phyloP scores from a whole-genome alignment of 2,329 filamentous ascomycete species.

The Botrytis sinoallii region DNA sequence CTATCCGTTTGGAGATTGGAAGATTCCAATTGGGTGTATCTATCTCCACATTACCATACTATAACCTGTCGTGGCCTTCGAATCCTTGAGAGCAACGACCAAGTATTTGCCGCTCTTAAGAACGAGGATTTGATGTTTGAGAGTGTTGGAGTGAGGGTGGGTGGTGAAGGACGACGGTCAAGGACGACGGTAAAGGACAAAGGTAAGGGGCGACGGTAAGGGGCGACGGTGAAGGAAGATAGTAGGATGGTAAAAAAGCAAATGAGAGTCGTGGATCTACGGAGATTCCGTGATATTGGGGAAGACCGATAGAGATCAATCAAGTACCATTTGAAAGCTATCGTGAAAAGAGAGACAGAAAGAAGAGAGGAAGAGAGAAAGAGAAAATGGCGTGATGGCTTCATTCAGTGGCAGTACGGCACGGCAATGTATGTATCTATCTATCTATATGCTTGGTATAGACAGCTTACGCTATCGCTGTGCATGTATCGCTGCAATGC shows the following conservation, averaged over 20 bases:
- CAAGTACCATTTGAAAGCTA: not conserved
- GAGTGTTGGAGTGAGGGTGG: not conserved
- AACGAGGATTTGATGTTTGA: not conserved
- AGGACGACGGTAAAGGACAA: not conserved
- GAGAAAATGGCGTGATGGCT: not conserved
- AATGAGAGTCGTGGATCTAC: not conserved
- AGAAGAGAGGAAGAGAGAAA: not conserved
- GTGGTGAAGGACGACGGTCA: not conserved
- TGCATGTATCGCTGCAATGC: not conserved
- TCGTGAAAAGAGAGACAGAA: not conserved
- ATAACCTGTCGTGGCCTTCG: not conserved
- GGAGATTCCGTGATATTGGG: slow-evolving; percentile 1
- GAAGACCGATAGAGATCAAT: not conserved
- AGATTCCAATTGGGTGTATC: slow-evolving; percentile 9
- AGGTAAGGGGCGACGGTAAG: not conserved
- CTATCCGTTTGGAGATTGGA: not conserved
- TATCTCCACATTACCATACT: slow-evolving; percentile 1
- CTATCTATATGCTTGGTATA: not conserved
- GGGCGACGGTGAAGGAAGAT: not conserved
- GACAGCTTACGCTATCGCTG: not conserved
- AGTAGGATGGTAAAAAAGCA: not conserved
- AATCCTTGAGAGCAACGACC: not conserved
- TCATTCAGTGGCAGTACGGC: not conserved
- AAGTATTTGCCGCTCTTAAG: not conserved
- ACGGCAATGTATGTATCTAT: not conserved